Conservation (phyloP, 768 basidiomycete species). For the Goffeauzyma gilvescens region DNA sequence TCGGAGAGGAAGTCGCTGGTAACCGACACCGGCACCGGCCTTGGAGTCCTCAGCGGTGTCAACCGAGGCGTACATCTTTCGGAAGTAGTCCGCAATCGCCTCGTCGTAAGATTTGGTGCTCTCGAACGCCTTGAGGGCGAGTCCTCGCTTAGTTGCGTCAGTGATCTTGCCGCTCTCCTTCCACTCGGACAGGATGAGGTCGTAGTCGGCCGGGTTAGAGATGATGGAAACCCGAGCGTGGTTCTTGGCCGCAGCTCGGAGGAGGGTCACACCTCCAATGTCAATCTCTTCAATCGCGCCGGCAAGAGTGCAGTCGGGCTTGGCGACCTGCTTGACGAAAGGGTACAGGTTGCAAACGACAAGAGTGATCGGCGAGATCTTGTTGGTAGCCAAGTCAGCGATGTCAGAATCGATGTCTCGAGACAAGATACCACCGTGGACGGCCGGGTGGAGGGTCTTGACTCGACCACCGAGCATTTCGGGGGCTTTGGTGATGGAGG, state of each 20-base stretch:
- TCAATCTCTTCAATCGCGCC: constrained; percentile 95
- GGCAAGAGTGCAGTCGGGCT: constrained; percentile 66
- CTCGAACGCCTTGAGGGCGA: constrained; percentile 94
- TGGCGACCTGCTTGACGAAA: constrained; percentile 66
- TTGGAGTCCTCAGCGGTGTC: constrained; percentile 42
- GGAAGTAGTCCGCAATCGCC: constrained; percentile 89
- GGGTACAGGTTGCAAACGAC: constrained; percentile 99
- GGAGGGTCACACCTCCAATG: constrained; percentile 92
- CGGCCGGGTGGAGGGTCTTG: constrained; percentile 92
- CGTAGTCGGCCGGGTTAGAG: constrained; percentile 47
- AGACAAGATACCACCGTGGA: constrained; percentile 97
- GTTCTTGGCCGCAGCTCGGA: constrained; percentile 96
- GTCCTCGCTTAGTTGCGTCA: constrained; percentile 48
- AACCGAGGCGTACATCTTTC: constrained; percentile 81
- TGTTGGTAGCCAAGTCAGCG: constrained; percentile 59
- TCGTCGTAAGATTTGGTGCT: constrained; percentile 88
- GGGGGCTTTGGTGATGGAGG: constrained; percentile 88
- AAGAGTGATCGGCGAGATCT: constrained; percentile 80
- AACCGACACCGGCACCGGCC: constrained; percentile 40
- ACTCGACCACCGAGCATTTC: constrained; percentile 98
- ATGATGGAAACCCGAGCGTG: constrained; percentile 72
- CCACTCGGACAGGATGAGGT: constrained; percentile 59
- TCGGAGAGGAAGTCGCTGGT: constrained; percentile 68
- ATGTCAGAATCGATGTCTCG: constrained; percentile 79
- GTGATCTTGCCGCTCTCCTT: constrained; percentile 53